Conservation (phyloP, 306 rosid species). For the Chamaecrista fasciculata region DNA sequence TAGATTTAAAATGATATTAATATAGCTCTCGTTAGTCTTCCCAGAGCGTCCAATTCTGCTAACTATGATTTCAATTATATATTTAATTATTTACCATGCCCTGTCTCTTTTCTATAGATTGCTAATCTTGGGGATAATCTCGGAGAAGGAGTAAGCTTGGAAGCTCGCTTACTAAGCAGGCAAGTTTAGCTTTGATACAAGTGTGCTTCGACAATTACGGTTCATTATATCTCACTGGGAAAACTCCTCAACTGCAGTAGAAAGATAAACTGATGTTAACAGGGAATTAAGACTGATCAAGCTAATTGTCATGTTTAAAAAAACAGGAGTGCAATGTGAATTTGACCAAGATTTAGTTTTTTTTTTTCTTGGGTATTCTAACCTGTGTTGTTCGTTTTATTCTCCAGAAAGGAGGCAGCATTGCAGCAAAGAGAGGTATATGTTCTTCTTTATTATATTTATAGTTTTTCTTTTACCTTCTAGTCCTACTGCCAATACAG, state of each 20-base stretch:
- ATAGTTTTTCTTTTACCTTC: not conserved
- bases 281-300: not conserved
- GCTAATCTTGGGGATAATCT: conserved; percentile 70
- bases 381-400: conserved; percentile 36
- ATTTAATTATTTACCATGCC: too few relatives aligned
- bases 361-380: conserved; percentile 11
- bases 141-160: conserved; percentile 86
- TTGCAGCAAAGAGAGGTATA: conserved; percentile 92
- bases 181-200: conserved; percentile 36
- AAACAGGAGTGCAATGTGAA: not conserved
- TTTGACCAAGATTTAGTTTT: not conserved
- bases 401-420: conserved; percentile 90
- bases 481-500: not conserved
- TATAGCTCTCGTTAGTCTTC: not conserved
- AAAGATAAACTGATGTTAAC: conserved; percentile 6
- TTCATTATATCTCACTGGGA: too few relatives aligned
- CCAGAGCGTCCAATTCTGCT: not conserved
- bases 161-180: conserved; percentile 91
- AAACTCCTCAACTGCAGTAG: not conserved
- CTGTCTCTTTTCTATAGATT: conserved; percentile 45
- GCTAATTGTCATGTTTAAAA: not conserved
- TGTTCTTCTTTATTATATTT: conserved; percentile 17
- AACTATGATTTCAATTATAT: not conserved
- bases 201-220: not conserved
- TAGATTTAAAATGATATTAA: not conserved